Conservation (phyloP, 257 asterid genomes). For the Penstemon barbatus region DNA sequence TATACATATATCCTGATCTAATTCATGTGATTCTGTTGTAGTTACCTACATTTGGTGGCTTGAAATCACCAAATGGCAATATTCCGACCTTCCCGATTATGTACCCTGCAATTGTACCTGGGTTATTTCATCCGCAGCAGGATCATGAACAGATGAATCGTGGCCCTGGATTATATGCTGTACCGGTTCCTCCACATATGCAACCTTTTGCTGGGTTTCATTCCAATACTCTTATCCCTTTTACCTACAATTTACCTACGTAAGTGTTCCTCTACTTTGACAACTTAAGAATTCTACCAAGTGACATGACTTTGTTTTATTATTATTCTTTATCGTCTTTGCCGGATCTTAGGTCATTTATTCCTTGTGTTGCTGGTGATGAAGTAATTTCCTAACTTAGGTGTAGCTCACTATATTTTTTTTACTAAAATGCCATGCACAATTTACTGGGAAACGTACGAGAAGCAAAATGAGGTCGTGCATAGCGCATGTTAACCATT, state of each 20-base stretch:
- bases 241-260: conserved; percentile 83
- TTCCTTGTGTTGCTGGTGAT: conserved; percentile 11
- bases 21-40: conserved; percentile 28
- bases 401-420: background rate
- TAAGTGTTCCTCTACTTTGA: conserved; percentile 42
- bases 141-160: conserved; percentile 67
- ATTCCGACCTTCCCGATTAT: conserved; percentile 33
- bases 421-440: background rate
- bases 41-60: conserved; percentile 37
- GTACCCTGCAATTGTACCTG: conserved; percentile 47
- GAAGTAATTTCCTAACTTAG: conserved; percentile 5
- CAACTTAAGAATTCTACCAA: background rate
- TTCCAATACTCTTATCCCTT: conserved; percentile 68
- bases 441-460: background rate
- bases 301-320: conserved; percentile 1
- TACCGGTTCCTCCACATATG: conserved; percentile 57
- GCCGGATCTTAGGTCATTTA: conserved; percentile 4
- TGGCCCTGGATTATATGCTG: conserved; percentile 95
- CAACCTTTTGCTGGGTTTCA: conserved; percentile 61
- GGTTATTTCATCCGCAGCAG: conserved; percentile 43
- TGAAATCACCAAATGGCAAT: conserved; percentile 44
- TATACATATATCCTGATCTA: conserved; percentile 22
- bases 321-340: conserved; percentile 5
- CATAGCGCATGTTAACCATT: background rate
- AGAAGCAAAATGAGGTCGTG: background rate